Conservation (phyloP, 306 rosid genomes). For the Quercus glauca region DNA sequence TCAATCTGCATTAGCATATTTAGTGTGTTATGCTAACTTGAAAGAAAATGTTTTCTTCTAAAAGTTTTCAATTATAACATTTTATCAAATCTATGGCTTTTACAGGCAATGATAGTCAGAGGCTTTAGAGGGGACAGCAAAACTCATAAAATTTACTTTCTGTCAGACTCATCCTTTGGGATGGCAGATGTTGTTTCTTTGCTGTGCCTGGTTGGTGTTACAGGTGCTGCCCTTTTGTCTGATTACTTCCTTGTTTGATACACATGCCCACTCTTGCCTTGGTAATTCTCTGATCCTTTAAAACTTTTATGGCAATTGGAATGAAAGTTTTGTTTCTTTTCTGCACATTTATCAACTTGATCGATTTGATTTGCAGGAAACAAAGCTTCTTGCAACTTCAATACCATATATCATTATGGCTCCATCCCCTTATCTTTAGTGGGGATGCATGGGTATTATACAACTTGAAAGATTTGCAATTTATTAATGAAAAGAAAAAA, state of each 20-base stretch:
- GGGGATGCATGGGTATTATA: background rate
- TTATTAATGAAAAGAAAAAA: background rate
- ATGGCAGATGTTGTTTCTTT: constrained; percentile 54
- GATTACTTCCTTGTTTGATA: constrained; percentile 60
- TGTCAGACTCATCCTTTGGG: constrained; percentile 72
- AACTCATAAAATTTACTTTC: constrained; percentile 66
- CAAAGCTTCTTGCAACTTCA: background rate
- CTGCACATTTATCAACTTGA: background rate
- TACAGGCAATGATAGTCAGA: constrained; percentile 95
- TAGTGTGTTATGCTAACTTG: background rate
- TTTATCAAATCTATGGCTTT: constrained; percentile 6
- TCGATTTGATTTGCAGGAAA: constrained; percentile 4
- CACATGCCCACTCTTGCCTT: constrained; percentile 2
- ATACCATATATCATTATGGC: background rate
- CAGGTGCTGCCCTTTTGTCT: constrained; percentile 62
- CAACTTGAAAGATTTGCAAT: background rate
- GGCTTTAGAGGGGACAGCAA: constrained; percentile 85
- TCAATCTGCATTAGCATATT: constrained; percentile 11
- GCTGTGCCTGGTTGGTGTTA: constrained; percentile 50
- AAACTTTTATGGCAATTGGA: background rate
- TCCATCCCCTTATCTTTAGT: background rate
- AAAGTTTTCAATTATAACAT: background rate
- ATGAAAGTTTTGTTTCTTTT: background rate
- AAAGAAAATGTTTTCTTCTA: constrained; percentile 11
- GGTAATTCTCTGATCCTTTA: constrained; percentile 9